These are phyloP conservation scores for Sutorius eximius DNA, from an alignment of 1,284 basidiomycete species.

Conservation along the genomic window DNA sequence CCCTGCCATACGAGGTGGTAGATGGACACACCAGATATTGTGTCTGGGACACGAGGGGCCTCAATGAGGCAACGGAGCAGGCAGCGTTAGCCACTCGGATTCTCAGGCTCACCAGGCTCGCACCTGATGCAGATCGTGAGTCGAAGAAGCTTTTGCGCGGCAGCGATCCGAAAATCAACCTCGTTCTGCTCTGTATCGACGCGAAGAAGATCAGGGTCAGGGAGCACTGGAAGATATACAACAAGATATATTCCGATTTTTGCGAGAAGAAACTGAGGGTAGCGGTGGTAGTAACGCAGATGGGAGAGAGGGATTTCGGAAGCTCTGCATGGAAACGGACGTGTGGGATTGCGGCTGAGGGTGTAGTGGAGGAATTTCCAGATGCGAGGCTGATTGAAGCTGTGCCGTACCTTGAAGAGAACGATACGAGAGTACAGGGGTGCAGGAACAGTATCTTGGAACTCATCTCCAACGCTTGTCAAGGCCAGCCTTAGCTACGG, in stretches of 20 bases:
- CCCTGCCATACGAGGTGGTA: constrained; percentile 12
- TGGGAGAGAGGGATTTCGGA: constrained; percentile 11
- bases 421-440: constrained; percentile 16
- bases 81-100: not conserved
- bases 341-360: constrained; percentile 12
- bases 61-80: constrained; percentile 22
- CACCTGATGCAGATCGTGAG: constrained; percentile 19
- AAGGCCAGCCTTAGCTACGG: not conserved
- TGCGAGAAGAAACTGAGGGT: constrained; percentile 12
- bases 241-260: constrained; percentile 21
- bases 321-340: constrained; percentile 18
- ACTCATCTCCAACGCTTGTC: constrained; percentile 20
- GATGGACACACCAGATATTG: constrained; percentile 9
- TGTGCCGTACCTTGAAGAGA: constrained; percentile 14
- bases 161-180: constrained; percentile 10
- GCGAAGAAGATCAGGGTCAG: constrained; percentile 16
- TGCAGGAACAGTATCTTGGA: constrained; percentile 23
- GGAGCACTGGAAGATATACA: constrained; percentile 24
- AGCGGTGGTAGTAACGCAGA: constrained; percentile 37
- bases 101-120: constrained; percentile 5
- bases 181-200: constrained; percentile 28
- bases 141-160: constrained; percentile 18
- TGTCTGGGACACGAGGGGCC: constrained; percentile 30
- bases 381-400: constrained; percentile 16
- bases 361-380: constrained; percentile 14